Evolutionary conservation across 805 yeast genomes (phyloP).

Genomic region (Kodamaea nitidulidarum): DNA sequence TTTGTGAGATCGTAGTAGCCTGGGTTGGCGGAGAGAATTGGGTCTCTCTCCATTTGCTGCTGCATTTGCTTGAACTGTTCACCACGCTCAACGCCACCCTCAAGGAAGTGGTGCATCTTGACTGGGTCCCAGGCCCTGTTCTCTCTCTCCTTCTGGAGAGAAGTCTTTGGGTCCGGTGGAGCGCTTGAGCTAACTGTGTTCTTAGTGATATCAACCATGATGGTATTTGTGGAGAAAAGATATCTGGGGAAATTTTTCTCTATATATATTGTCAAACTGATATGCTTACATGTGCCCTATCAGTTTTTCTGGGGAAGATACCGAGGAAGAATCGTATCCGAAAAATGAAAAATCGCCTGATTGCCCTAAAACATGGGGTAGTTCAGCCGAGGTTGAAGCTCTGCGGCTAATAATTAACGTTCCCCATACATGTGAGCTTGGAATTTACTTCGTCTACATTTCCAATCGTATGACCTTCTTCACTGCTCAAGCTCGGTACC

Average conservation of each 20-base stretch:
- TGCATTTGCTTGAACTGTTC: slow-evolving; percentile 44
- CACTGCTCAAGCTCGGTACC: not conserved
- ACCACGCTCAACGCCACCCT: slow-evolving; percentile 48
- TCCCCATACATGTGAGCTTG: too few species aligned
- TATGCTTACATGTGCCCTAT: slow-evolving; percentile 9
- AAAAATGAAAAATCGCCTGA: not conserved
- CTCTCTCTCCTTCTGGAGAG: slow-evolving; percentile 43
- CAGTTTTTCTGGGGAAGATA: slow-evolving; percentile 3
- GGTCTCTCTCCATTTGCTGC: slow-evolving; percentile 65
- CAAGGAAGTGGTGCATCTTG: slow-evolving; percentile 51
- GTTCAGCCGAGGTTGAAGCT: too few species aligned
- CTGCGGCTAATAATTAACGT: too few species aligned
- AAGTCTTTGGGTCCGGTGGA: slow-evolving; percentile 30
- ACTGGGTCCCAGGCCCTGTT: slow-evolving; percentile 32
- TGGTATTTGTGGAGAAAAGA: slow-evolving; percentile 3
- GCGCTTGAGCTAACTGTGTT: slow-evolving; percentile 11
- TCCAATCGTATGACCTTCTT: not conserved
- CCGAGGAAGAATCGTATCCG: slow-evolving; percentile 6
- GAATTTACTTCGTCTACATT: too few species aligned
- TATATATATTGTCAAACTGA: slow-evolving; percentile 5
- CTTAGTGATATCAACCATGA: slow-evolving; percentile 8
- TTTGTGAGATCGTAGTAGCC: slow-evolving; percentile 56
- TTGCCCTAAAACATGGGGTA: too few species aligned
- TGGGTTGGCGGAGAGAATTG: slow-evolving; percentile 52
- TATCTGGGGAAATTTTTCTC: slow-evolving; percentile 3